Conservation (phyloP, 2,329 filamentous ascomycete genomes). For the Mariannaea elegans region DNA sequence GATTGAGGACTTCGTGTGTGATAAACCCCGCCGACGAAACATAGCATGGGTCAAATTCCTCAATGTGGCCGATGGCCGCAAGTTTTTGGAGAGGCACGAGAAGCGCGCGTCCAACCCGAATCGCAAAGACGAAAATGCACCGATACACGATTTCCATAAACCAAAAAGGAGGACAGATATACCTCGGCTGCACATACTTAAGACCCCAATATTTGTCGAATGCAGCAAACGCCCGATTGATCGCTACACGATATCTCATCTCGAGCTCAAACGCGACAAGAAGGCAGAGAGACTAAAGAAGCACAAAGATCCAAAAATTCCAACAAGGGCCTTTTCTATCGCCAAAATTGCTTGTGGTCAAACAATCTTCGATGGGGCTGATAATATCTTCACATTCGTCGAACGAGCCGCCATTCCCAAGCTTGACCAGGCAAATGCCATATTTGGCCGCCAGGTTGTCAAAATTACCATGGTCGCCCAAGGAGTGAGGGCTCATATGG, state of each 20-base stretch:
- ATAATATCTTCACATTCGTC: slow-evolving; percentile 52
- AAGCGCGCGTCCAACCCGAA: slow-evolving; percentile 30
- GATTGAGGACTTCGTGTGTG: slow-evolving; percentile 54
- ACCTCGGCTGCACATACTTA: slow-evolving; percentile 44
- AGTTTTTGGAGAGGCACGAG: slow-evolving; percentile 52
- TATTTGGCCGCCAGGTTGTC: slow-evolving; percentile 55
- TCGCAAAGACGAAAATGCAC: slow-evolving; percentile 13
- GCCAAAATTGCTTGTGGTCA: slow-evolving; percentile 55
- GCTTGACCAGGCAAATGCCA: slow-evolving; percentile 43
- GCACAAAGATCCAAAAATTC: slow-evolving; percentile 25
- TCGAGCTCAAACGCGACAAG: slow-evolving; percentile 40
- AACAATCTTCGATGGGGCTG: slow-evolving; percentile 49
- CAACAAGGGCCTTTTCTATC: slow-evolving; percentile 30
- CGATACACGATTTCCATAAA: not conserved
- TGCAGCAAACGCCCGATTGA: slow-evolving; percentile 47
- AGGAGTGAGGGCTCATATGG: slow-evolving; percentile 43
- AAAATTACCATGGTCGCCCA: slow-evolving; percentile 46
- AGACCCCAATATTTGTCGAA: slow-evolving; percentile 39
- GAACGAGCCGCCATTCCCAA: slow-evolving; percentile 45
- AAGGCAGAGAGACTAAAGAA: slow-evolving; percentile 12
- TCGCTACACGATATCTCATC: slow-evolving; percentile 36
- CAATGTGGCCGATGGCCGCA: slow-evolving; percentile 46
- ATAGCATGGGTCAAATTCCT: slow-evolving; percentile 57
- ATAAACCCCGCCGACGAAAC: slow-evolving; percentile 49
- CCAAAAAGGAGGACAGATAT: slow-evolving; percentile 25